phyloP scores from a whole-genome alignment of 371 early-diverging fungal species.

The Ordospora pajunii region DNA sequence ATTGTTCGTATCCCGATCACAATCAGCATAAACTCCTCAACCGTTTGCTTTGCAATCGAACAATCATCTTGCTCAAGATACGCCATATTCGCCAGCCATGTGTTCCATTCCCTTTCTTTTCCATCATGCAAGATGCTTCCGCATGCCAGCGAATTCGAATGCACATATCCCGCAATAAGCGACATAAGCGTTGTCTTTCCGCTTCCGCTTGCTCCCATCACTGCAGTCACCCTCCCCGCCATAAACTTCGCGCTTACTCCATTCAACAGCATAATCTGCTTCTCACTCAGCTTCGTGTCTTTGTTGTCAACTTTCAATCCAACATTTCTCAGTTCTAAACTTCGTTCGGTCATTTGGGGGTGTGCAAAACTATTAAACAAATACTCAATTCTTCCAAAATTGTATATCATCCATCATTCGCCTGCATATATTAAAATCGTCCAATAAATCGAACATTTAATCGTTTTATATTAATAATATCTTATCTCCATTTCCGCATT shows the following conservation, averaged over 20 bases:
- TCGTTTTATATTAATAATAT: too few relatives aligned
- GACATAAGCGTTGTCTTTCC: constrained; percentile 62
- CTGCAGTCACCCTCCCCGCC: constrained; percentile 62
- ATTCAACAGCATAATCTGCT: constrained; percentile 17
- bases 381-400: too few relatives aligned
- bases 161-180: constrained; percentile 62
- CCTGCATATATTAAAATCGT: too few relatives aligned
- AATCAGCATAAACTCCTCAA: constrained; percentile 17
- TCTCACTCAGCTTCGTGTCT: neutral
- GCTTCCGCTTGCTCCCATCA: constrained; percentile 69
- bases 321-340: constrained; percentile 3
- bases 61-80: constrained; percentile 31
- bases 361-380: too few relatives aligned
- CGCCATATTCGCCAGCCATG: constrained; percentile 57
- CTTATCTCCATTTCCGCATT: too few relatives aligned
- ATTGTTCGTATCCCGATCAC: constrained; percentile 50
- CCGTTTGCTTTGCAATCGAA: neutral
- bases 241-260: neutral
- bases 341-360: too few relatives aligned
- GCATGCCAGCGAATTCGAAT: constrained; percentile 64
- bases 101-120: constrained; percentile 6
- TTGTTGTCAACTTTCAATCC: constrained; percentile 3
- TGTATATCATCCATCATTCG: too few relatives aligned
- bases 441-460: too few relatives aligned
- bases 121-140: constrained; percentile 59